Evolutionary conservation across 2,329 filamentous ascomycete genomes (phyloP), one percentile per base, ranked within the genome.

Genomic region (Pseudogymnoascus pannorum): DNA sequence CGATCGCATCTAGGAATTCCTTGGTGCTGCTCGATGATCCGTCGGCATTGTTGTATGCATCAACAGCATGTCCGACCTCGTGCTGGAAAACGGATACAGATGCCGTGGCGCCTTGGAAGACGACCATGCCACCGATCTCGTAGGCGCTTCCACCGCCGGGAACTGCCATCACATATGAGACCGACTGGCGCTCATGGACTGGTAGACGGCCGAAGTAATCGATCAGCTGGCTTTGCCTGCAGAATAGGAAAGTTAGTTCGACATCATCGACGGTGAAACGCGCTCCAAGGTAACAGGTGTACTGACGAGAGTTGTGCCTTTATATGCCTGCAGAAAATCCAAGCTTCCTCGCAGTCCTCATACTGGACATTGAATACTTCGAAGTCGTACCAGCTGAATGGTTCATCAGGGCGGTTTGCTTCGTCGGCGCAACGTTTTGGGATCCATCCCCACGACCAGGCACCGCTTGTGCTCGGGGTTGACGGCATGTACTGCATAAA

Each of bases 291-390:
- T 9, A 54, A 9, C 24, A 54, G 24, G 6, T 12, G 11, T 36
- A 58, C 57, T 44, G 16, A 58, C 62, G 59, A 64, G n/a, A 67
- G 61, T 1, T 62, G 60, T 8, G 69, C 63, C 31, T 68, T 61
- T 44, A 65, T 68, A 62, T 72, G 70, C 1, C 72, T 65, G 60
- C 72, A 74, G 44, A 74, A 68, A 58, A 69, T 66, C 71, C 71
- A 74, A 22, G 66, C 61, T 44, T 65, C 59, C 16, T 20, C 31
- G 63, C 72, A 73, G 63, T 72, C 72, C 44, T 64, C 51, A 54
- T 68, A 72, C 58, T 63, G 64, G 20, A 69, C 66, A 60, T 69
- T 66, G 64, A 68, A 72, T 42, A 68, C 64, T 29, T 61, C 63
- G 20, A 72, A 57, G 44, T 72, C 69, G 24, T 24, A 29, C 3